These are phyloP conservation scores for Rhizopus arrhizus DNA, from an alignment of 371 early-diverging fungal species.

Conservation along the genomic window DNA sequence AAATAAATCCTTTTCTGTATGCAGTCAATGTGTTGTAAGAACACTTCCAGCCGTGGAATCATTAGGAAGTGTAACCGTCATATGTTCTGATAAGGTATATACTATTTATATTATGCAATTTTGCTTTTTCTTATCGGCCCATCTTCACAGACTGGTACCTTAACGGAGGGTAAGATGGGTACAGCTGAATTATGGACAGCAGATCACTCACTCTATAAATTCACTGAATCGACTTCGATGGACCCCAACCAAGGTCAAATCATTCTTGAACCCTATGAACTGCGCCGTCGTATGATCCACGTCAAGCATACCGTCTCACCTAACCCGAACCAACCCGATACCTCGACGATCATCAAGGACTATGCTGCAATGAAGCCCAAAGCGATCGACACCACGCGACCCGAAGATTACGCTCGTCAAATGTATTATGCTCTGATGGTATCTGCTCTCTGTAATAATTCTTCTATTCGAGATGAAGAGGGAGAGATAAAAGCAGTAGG, in stretches of 20 bases:
- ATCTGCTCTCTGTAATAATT: constrained; percentile 70
- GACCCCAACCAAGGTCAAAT: constrained; percentile 70
- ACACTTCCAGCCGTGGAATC: constrained; percentile 90
- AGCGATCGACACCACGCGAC: constrained; percentile 36
- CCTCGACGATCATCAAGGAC: constrained; percentile 8
- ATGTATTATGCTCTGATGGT: constrained; percentile 43
- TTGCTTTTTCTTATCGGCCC: neutral
- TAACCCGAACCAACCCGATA: neutral
- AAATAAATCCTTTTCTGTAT: neutral
- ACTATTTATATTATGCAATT: neutral
- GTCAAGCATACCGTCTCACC: constrained; percentile 26
- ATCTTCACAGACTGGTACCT: constrained; percentile 84
- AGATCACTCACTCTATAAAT: constrained; percentile 65
- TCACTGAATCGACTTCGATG: constrained; percentile 66
- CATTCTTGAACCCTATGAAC: constrained; percentile 37
- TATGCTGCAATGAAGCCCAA: constrained; percentile 38
- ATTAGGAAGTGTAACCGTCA: constrained; percentile 88
- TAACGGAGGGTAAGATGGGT: constrained; percentile 94
- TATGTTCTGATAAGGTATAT: constrained; percentile 93
- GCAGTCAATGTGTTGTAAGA: constrained; percentile 73
- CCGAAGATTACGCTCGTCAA: constrained; percentile 34
- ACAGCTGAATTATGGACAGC: constrained; percentile 72
- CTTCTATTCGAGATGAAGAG: constrained; percentile 60
- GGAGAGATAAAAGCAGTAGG: constrained; percentile 72
- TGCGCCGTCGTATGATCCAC: constrained; percentile 49